phyloP scores from a whole-genome alignment of 2,329 filamentous ascomycete species.

The Tolypocladium sp. region DNA sequence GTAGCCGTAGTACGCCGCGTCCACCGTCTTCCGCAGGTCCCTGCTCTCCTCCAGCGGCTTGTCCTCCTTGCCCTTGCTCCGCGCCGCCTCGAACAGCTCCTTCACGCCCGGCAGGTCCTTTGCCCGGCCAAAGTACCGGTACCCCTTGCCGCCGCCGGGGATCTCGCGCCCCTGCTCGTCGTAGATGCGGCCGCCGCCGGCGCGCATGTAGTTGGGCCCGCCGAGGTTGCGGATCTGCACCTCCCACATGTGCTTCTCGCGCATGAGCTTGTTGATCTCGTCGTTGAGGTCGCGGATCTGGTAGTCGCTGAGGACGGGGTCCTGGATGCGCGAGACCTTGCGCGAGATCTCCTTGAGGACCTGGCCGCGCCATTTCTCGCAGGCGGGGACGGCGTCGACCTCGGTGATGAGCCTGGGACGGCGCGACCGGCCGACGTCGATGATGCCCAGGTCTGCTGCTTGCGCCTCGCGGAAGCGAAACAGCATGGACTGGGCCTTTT shows the following conservation, averaged over 20 bases:
- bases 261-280: constrained; percentile 98
- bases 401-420: constrained; percentile 87
- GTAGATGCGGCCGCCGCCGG: constrained; percentile 55
- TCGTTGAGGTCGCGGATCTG: constrained; percentile 98
- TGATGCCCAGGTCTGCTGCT: constrained; percentile 90
- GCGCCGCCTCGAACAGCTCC: constrained; percentile 82
- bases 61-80: constrained; percentile 43
- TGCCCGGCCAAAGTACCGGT: constrained; percentile 88
- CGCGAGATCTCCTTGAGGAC: constrained; percentile 95
- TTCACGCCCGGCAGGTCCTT: constrained; percentile 89
- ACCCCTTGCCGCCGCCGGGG: constrained; percentile 72
- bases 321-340: constrained; percentile 94
- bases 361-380: constrained; percentile 97
- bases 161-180: constrained; percentile 68
- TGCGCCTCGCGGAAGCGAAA: constrained; percentile 98
- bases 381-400: constrained; percentile 72
- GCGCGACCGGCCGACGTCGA: constrained; percentile 82
- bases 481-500: constrained; percentile 99
- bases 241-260: constrained; percentile 99
- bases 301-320: constrained; percentile 83
- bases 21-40: constrained; percentile 67
- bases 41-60: constrained; percentile 57
- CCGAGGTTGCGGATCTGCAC: constrained; percentile 89
- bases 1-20: constrained; percentile 94
- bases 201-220: constrained; percentile 92